Evolutionary conservation across 192 early-diverging fungal species (phyloP).

Genomic region (Linnemannia zychae): DNA sequence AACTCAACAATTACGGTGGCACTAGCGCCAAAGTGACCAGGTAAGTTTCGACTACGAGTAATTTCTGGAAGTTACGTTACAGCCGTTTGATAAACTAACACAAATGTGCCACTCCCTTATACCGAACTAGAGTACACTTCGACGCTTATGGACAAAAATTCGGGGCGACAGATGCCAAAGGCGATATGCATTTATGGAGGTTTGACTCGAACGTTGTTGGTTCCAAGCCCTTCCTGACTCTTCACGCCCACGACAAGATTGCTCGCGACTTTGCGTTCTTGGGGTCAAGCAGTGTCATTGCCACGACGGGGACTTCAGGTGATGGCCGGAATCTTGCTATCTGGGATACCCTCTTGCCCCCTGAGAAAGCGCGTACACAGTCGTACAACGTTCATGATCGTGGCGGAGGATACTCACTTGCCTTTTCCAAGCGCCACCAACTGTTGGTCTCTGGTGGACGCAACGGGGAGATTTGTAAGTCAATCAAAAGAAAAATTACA

Average conservation of each 20-base stretch:
- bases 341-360: constrained; percentile 84
- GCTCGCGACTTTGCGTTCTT: constrained; percentile 83
- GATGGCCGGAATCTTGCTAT: constrained; percentile 74
- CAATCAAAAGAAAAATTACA: too few relatives aligned
- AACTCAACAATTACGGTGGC: constrained; percentile 74
- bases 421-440: constrained; percentile 70
- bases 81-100: background rate
- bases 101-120: background rate
- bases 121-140: constrained; percentile 69
- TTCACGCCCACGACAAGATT: constrained; percentile 70
- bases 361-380: constrained; percentile 61
- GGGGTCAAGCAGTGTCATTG: constrained; percentile 77
- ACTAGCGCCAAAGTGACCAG: constrained; percentile 59
- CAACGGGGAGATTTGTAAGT: constrained; percentile 81
- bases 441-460: constrained; percentile 81
- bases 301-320: constrained; percentile 77
- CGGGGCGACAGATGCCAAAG: constrained; percentile 77
- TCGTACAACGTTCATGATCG: constrained; percentile 49
- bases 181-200: constrained; percentile 78
- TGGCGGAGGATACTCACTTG: constrained; percentile 75
- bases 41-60: constrained; percentile 53
- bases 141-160: constrained; percentile 86
- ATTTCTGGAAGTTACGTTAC: background rate
- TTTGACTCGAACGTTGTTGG: constrained; percentile 78
- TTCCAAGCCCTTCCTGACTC: constrained; percentile 65